A percentile compares a stretch with the other conserved stretches of the same genome.
These are phyloP conservation scores for Fusarium ambrosium DNA, from an alignment of 2,329 filamentous ascomycete genomes.

Conservation along the genomic window DNA sequence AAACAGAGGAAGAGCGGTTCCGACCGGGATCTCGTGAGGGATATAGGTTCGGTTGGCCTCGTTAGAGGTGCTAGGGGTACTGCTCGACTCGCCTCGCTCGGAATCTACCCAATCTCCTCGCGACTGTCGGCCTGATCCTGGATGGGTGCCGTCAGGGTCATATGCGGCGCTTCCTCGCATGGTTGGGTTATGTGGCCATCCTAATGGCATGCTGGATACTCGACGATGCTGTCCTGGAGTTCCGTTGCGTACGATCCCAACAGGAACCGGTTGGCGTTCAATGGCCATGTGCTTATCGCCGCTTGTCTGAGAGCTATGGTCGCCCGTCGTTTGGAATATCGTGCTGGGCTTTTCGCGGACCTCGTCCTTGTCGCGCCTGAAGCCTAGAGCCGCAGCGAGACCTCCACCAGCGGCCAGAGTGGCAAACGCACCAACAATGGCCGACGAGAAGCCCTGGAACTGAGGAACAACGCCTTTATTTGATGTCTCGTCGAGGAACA, in stretches of 20 bases:
- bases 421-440: constrained; percentile 33
- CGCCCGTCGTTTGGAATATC: constrained; percentile 25
- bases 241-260: constrained; percentile 40
- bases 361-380: constrained; percentile 28
- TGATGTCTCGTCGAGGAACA: constrained; percentile 63
- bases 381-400: constrained; percentile 35
- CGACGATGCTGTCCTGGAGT: constrained; percentile 42
- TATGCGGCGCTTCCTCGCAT: constrained; percentile 42
- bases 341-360: constrained; percentile 43
- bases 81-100: constrained; percentile 18
- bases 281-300: constrained; percentile 31
- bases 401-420: constrained; percentile 43
- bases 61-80: constrained; percentile 12
- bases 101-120: constrained; percentile 29
- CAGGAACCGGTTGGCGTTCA: constrained; percentile 24
- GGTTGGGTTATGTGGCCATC: constrained; percentile 54
- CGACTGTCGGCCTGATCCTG: constrained; percentile 26
- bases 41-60: constrained; percentile 17
- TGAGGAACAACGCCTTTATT: constrained; percentile 51
- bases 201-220: constrained; percentile 54
- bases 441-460: constrained; percentile 45
- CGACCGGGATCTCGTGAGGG: constrained; percentile 3
- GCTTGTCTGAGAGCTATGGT: constrained; percentile 40
- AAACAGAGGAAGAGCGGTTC: constrained; percentile 5
- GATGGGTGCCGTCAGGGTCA: constrained; percentile 36